Evolutionary conservation across 305 asterid species (phyloP), one percentile per base, ranked within the genome.

Genomic region (Salvia sclarea): DNA sequence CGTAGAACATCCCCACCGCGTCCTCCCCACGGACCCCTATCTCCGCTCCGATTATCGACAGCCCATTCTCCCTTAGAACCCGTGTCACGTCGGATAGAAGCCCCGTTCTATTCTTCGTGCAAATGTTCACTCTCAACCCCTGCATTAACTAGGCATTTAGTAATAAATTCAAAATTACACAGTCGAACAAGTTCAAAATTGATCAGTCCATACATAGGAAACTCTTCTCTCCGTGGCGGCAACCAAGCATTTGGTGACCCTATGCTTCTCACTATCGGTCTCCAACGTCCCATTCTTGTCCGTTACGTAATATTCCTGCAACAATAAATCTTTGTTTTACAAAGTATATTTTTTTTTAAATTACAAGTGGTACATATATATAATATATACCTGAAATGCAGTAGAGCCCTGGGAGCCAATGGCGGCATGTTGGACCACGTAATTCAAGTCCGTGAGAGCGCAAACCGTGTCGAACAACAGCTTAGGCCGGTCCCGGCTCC

Each of bases 221-320:
- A 77, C 75, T 82, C 98, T 82, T 58, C 98, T 83, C 72, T 91
- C 96, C 17, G 91, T 84, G 45, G 97, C 97, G 53, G 97, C 98
- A 72, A 81, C 78, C 80, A 93, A 70, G 69, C 91, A 85, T 71
- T 82, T 82, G 9, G 73, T 84, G 3, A 91, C 78, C 68, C 78
- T 78, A 0, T 56, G 74, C 64, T 82, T 83, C 75, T 88, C 96
- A 11, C 30, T 75, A 7, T 91, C 90, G 5, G 83, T 73, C 62
- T 77, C 73, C 74, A 84, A 44, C 28, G 78, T 70, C 69, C 96
- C 95, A 16, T 78, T 80, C 60, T 79, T 78, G 68, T 77, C 91
- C 72, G 80, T 82, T 2, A 91, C 78, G 25, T 87, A 93, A 59
- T 93, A 93, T 61, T 93, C 98, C 97, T 92, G 83, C 0, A 18